Evolutionary conservation across 192 early-diverging fungal species (phyloP), one percentile per base, ranked within the genome.

Genomic region (Entomortierella chlamydospora): DNA sequence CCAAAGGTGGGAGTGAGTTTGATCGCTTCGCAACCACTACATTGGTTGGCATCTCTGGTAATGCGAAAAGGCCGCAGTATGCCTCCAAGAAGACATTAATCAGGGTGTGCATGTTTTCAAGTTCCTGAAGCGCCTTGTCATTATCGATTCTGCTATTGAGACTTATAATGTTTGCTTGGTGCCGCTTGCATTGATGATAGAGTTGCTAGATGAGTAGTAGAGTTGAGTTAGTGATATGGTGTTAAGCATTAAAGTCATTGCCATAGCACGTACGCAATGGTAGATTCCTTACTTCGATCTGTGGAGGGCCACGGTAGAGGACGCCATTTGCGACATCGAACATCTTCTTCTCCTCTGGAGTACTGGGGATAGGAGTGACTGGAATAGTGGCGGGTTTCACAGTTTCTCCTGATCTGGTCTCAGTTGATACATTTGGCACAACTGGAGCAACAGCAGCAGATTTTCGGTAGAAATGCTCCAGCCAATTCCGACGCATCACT

Each of bases 161-260:
- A 30, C 30, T 60, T n/a, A 39, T 54, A 45, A 79, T 69, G 17
- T 54, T 70, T 12, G 57, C 67, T 39, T 79, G 67, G 28, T 79
- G 76, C 1, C 76, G 43, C 49, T 70, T 70, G 63, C 67, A 70
- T 37, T 79, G 76, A 54, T 70, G 76, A 57, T 70, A 79, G 1
- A 70, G 26, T 56, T 52, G 42, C 76, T 79, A 66, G 6, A 12
- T 28, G 8, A 22, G 33, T 29, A 39, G 22, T 51, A 33, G 25
- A 42, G 4, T 49, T 50, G 17, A 59, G 25, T 30, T 9, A 7
- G 15, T 7, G 6, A 56, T 5, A 11, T 17, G 11, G 34, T 13
- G 0, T 17, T 37, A 37, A n/a, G n/a, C n/a, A n/a, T n/a, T n/a
- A n/a, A n/a, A n/a, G n/a, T n/a, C n/a, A n/a, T n/a, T n/a, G 34